Base-by-base conservation (phyloP, 2,329 filamentous ascomycete species). In the Macrophomina tecta region DNA sequence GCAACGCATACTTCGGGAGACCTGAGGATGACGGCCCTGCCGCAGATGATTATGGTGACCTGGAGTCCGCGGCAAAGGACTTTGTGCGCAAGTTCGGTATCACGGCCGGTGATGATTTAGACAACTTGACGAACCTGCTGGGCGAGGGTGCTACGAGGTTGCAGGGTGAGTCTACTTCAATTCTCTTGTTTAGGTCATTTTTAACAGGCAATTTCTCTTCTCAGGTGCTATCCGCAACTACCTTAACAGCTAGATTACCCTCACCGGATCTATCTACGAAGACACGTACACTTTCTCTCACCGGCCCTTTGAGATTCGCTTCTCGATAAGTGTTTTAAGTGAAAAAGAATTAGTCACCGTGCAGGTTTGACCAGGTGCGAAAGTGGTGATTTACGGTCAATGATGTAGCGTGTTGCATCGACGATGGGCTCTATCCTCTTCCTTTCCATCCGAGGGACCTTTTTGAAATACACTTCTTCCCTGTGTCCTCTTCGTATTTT, bases 1-100 rank as follows among this genome's bases (percentile, higher is more conserved):
- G 92, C 67, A 99, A 98, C 79, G 93, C 93, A 65, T 99, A 98
- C 85, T 99, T 99, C 79, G 95, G 95, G 68, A 91, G 94, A 62
- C 90, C 93, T 2, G 95, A 99, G 76, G 91, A 94, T 30, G 91
- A 96, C 72, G 82, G 86, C 38, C 77, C 80, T 1, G 84, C 80
- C 9, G 63, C 38, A 18, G 92, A 94, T 69, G 92, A 87, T 53
- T 97, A 97, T 71, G 93, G 94, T 55, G 94, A 97, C 74, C 83
- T 99, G 68, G 95, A 99, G 81, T 86, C 84, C n/a, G 93, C 93
- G 0, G 95, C 95, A 68, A 97, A 95, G 83, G 95, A 99, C 79
- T 97, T 98, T 81, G 90, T 98, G 38, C 89, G 95, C 75, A 93
- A 92, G 76, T 97, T 98, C 76, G 95, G 95, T 60, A 91, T 97